Conservation (phyloP, 1,284 basidiomycete species). For the Rhodotorula mucilaginosa region DNA sequence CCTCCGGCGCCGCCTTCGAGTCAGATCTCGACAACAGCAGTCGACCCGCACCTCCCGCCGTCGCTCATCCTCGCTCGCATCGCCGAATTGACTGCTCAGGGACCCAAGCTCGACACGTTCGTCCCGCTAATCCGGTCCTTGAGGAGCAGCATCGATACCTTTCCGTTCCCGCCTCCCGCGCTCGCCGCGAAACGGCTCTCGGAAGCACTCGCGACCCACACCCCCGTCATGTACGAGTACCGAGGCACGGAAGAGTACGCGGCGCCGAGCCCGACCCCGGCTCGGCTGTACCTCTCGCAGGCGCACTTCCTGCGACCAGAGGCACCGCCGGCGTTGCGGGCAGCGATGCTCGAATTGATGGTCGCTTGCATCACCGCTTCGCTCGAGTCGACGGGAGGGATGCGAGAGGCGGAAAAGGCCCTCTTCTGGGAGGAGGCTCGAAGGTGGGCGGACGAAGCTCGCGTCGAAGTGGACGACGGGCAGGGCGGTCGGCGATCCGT, state of each 20-base stretch:
- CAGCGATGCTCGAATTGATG: constrained; percentile 34
- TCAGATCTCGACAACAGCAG: constrained; percentile 5
- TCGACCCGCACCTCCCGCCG: constrained; percentile 19
- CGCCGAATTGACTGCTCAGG: constrained; percentile 1
- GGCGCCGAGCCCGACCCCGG: constrained; percentile 26
- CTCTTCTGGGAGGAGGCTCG: constrained; percentile 40
- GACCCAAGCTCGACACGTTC: background rate
- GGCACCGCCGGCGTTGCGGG: constrained; percentile 17
- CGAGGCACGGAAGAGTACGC: background rate
- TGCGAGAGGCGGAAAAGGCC: constrained; percentile 40
- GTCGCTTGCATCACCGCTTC: constrained; percentile 36
- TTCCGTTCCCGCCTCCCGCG: constrained; percentile 38
- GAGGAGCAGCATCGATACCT: constrained; percentile 31
- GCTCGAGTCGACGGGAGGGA: constrained; percentile 34
- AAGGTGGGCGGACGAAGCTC: constrained; percentile 38
- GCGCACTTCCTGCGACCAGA: constrained; percentile 25
- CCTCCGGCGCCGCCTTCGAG: constrained; percentile 10
- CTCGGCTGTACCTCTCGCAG: constrained; percentile 40
- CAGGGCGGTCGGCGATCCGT: constrained; percentile 24
- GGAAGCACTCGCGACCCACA: background rate
- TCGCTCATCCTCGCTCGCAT: constrained; percentile 35
- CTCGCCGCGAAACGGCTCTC: constrained; percentile 24
- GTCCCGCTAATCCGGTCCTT: constrained; percentile 30
- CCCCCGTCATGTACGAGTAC: background rate
- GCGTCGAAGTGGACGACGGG: constrained; percentile 34